Conservation (phyloP, 495 filamentous ascomycete species). For the Trichoderma orchidacearum region DNA sequence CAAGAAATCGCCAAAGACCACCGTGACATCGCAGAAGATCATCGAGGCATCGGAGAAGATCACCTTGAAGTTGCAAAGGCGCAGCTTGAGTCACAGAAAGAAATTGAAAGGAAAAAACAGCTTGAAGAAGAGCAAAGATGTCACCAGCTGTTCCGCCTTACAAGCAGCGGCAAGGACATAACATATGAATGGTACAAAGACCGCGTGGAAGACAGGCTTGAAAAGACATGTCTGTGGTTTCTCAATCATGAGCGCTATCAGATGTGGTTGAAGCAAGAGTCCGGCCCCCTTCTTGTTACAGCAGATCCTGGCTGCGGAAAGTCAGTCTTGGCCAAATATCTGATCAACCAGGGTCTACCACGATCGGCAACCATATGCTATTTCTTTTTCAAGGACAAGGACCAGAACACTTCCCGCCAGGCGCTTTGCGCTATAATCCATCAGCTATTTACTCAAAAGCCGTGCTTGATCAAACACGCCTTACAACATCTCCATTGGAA, state of each 20-base stretch:
- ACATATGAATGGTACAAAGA: constrained; percentile 30
- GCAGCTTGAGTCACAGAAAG: background rate
- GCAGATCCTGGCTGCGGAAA: constrained; percentile 38
- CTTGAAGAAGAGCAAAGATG: constrained; percentile 14
- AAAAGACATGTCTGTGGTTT: constrained; percentile 18
- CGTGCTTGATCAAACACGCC: constrained; percentile 2
- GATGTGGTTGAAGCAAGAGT: constrained; percentile 2
- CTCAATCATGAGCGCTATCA: constrained; percentile 8
- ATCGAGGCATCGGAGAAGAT: background rate
- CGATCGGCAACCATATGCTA: constrained; percentile 11
- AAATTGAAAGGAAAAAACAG: background rate
- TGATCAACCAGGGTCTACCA: constrained; percentile 16
- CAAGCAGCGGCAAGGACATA: constrained; percentile 10
- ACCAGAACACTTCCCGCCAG: constrained; percentile 9
- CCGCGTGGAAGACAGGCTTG: constrained; percentile 4
- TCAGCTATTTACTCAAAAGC: constrained; percentile 13
- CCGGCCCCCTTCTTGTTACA: constrained; percentile 17
- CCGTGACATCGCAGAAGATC: too few relatives aligned
- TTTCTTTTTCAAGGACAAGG: constrained; percentile 20
- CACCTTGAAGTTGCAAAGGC: background rate
- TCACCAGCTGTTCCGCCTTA: constrained; percentile 18
- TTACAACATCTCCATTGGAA: background rate
- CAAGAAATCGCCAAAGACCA: background rate
- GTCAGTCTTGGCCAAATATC: constrained; percentile 26
- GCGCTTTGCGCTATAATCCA: constrained; percentile 22